Percentiles rank a stretch among this genome's conserved stretches.
phyloP scores from a whole-genome alignment of 208 protist species.

The Trichomonas vaginalis region DNA sequence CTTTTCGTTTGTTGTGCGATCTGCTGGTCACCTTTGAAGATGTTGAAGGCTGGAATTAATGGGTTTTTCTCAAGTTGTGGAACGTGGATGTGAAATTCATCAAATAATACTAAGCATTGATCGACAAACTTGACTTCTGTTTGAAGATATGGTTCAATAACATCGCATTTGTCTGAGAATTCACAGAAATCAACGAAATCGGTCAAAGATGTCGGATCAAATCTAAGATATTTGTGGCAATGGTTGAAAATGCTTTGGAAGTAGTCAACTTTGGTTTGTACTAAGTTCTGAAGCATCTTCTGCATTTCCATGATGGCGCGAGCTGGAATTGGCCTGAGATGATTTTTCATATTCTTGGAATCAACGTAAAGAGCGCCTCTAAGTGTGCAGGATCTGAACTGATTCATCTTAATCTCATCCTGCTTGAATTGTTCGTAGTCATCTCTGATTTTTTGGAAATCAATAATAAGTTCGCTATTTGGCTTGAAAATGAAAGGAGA shows the following conservation, averaged over 20 bases:
- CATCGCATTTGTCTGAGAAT: not conserved
- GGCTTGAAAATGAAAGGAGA: not conserved
- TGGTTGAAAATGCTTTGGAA: not conserved
- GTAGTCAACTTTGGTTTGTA: not conserved
- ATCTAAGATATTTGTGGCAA: not conserved
- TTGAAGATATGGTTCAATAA: not conserved
- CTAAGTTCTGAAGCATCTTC: not conserved
- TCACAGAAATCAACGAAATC: constrained; percentile 8
- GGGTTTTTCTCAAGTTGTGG: not conserved
- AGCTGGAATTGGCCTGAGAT: not conserved
- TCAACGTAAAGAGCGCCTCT: not conserved
- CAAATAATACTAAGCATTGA: not conserved
- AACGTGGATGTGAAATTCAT: not conserved
- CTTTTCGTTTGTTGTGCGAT: not conserved
- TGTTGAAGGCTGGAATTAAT: not conserved
- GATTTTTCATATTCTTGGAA: not conserved
- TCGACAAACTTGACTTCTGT: not conserved
- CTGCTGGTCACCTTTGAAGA: not conserved
- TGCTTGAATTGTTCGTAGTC: not conserved
- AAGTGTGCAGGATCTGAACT: not conserved
- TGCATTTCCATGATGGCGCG: not conserved
- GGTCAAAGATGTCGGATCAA: not conserved
- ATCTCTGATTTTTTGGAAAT: not conserved
- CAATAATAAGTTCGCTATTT: not conserved
- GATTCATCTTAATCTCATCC: not conserved